Evolutionary conservation across 1,284 basidiomycete species (phyloP).

Genomic region (Ganoderma lingzhi): DNA sequence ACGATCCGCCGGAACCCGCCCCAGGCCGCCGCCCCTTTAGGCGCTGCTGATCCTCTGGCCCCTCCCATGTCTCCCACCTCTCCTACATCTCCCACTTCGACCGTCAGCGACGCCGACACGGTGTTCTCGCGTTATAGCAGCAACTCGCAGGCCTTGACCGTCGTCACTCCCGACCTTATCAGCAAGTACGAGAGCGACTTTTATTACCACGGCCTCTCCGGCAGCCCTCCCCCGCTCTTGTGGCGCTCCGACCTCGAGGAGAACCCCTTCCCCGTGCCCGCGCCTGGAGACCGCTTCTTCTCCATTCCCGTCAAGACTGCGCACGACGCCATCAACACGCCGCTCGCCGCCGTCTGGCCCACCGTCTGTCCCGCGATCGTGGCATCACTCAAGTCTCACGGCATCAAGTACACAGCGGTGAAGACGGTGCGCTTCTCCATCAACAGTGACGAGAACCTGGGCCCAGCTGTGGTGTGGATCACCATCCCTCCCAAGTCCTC

Average conservation of each 20-base stretch:
- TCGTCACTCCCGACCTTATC: neutral
- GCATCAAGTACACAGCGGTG: neutral
- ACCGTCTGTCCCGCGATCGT: neutral
- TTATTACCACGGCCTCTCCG: neutral
- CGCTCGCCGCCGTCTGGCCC: neutral
- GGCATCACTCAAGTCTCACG: neutral
- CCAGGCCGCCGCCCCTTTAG: too few relatives aligned
- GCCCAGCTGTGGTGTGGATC: too few relatives aligned
- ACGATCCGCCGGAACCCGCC: too few relatives aligned
- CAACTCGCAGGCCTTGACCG: neutral
- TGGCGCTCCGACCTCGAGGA: neutral
- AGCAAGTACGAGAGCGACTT: neutral
- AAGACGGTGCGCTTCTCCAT: neutral
- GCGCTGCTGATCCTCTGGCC: too few relatives aligned
- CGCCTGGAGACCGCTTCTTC: neutral
- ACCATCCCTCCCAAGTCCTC: conserved; percentile 37
- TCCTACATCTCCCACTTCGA: too few relatives aligned
- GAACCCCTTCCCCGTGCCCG: neutral
- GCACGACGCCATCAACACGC: neutral
- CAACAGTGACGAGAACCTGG: too few relatives aligned
- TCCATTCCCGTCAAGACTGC: neutral
- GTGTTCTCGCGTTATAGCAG: too few relatives aligned
- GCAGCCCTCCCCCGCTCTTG: neutral
- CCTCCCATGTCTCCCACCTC: too few relatives aligned
- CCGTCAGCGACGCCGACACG: too few relatives aligned